Conservation (phyloP, 805 yeast species). For the Monosporozyma solicola region DNA sequence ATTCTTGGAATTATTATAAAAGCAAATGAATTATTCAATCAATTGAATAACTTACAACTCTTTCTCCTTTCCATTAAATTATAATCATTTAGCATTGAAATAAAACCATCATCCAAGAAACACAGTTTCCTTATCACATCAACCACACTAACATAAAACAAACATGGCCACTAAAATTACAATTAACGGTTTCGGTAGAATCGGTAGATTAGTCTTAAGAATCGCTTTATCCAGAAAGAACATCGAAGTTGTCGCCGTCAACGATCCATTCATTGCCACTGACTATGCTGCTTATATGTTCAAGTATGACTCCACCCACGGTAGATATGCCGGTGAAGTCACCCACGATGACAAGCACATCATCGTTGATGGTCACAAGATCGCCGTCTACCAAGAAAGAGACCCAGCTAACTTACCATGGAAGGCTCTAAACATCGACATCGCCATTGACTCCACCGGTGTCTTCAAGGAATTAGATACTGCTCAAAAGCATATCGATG, state of each 20-base stretch:
- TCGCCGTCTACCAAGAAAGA: constrained; percentile 51
- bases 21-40: neutral
- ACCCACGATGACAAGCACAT: constrained; percentile 42
- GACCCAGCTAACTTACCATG: constrained; percentile 64
- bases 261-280: constrained; percentile 60
- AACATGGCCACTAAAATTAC: constrained; percentile 37
- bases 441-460: constrained; percentile 65
- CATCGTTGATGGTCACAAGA: constrained; percentile 43
- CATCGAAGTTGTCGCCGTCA: constrained; percentile 55
- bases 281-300: constrained; percentile 69
- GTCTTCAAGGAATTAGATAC: constrained; percentile 57
- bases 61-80: neutral
- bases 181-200: constrained; percentile 69
- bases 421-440: constrained; percentile 54
- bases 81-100: neutral
- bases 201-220: constrained; percentile 62
- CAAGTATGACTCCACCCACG: constrained; percentile 69
- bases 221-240: constrained; percentile 44
- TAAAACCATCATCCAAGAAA: neutral
- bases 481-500: constrained; percentile 60
- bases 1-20: neutral
- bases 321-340: constrained; percentile 52
- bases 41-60: neutral
- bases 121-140: neutral
- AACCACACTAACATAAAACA: neutral